Conservation (phyloP, 208 protist species). For the Phytomonas sp. region DNA sequence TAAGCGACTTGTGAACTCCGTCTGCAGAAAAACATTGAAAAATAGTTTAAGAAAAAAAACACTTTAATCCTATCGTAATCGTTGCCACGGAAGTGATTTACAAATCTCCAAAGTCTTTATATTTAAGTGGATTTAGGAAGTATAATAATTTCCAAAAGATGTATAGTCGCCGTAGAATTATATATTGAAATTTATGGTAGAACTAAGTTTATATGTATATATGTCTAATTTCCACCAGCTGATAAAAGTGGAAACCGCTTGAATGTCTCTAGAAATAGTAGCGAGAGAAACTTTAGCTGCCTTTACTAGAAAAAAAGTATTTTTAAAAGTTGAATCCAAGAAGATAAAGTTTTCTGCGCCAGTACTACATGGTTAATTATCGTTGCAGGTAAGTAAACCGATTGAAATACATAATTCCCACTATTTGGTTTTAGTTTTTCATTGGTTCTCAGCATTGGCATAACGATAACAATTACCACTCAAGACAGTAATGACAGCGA, state of each 20-base stretch:
- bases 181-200: not conserved
- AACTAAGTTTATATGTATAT: constrained; percentile 5
- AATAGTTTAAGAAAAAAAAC: constrained; percentile 12
- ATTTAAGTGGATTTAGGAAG: not conserved
- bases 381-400: not conserved
- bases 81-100: not conserved
- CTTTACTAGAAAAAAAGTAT: not conserved
- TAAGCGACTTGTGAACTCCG: not conserved
- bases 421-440: not conserved
- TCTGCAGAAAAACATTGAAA: not conserved
- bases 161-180: not conserved
- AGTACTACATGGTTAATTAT: not conserved
- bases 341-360: not conserved
- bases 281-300: not conserved
- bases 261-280: not conserved
- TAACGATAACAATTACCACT: not conserved
- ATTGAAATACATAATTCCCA: not conserved
- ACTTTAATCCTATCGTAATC: constrained; percentile 1
- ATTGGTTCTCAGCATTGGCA: not conserved
- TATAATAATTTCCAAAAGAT: not conserved
- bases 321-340: not conserved
- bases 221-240: not conserved
- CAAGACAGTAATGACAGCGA: not conserved
- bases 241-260: not conserved
- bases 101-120: not conserved